Evolutionary conservation across 208 protist species (phyloP).

Genomic region (Wallacemonas collosoma): DNA sequence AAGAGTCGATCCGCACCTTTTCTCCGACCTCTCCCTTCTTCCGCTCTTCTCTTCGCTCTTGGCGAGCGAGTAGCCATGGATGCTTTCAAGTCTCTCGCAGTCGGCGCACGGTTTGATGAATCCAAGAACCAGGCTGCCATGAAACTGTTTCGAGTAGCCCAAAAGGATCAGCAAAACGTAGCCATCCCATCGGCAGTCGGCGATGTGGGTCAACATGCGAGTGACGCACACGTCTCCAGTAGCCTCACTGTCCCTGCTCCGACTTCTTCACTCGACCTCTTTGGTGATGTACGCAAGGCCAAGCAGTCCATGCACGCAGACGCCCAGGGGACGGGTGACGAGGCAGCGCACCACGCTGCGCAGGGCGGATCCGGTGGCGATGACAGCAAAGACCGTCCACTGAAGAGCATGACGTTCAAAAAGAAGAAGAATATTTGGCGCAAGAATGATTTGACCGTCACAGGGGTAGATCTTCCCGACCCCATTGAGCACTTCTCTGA

Average conservation of each 20-base stretch:
- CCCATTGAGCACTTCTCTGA: constrained; percentile 88
- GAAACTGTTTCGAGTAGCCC: constrained; percentile 56
- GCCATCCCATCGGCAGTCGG: constrained; percentile 17
- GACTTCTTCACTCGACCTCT: constrained; percentile 58
- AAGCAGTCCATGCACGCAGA: not conserved
- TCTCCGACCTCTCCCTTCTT: too few relatives aligned
- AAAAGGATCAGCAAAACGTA: constrained; percentile 5
- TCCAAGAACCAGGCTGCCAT: constrained; percentile 52
- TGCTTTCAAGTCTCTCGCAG: constrained; percentile 59
- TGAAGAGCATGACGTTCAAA: constrained; percentile 79
- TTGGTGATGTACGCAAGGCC: constrained; percentile 23
- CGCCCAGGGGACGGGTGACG: constrained; percentile 2
- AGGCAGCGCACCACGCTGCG: not conserved
- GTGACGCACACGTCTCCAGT: constrained; percentile 20
- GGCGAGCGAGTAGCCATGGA: constrained; percentile 36
- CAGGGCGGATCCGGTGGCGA: constrained; percentile 20
- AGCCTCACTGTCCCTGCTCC: constrained; percentile 46
- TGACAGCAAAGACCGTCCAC: constrained; percentile 32
- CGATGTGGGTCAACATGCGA: constrained; percentile 7
- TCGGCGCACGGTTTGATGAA: constrained; percentile 62
- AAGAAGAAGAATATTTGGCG: constrained; percentile 82
- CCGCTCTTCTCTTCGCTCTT: too few relatives aligned
- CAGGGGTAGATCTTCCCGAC: constrained; percentile 70
- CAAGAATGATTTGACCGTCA: constrained; percentile 79
- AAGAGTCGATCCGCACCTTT: too few relatives aligned